Percentiles rank a stretch among this genome's conserved stretches.
These are phyloP conservation scores for Canavalia gladiata DNA, from an alignment of 306 rosid species.

Conservation along the genomic window DNA sequence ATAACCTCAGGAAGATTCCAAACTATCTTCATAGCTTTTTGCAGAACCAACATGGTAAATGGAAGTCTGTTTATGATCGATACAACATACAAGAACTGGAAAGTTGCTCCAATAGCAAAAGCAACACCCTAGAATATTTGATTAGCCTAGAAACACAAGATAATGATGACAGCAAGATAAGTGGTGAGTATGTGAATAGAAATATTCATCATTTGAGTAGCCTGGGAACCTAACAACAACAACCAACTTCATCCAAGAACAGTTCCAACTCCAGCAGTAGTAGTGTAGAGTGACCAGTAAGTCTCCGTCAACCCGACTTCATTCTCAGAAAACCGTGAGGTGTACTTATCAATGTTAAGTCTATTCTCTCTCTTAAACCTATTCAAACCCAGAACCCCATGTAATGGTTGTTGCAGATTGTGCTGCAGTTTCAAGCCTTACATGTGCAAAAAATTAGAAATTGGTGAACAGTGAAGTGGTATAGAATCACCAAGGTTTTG, in stretches of 20 bases:
- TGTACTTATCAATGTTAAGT: constrained; percentile 73
- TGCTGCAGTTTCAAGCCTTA: too few relatives aligned
- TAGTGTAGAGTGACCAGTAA: constrained; percentile 91
- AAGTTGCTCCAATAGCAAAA: constrained; percentile 79
- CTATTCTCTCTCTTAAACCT: constrained; percentile 77
- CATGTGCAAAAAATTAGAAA: too few relatives aligned
- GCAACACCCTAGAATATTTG: constrained; percentile 91
- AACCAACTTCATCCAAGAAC: constrained; percentile 90
- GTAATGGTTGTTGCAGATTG: too few relatives aligned
- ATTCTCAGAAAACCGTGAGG: constrained; percentile 55
- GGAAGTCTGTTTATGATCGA: constrained; percentile 94
- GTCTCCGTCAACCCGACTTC: constrained; percentile 73
- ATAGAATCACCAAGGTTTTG: too few relatives aligned
- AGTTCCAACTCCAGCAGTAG: constrained; percentile 92
- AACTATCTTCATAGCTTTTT: constrained; percentile 92
- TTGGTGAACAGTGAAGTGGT: too few relatives aligned
- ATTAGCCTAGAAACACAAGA: constrained; percentile 86
- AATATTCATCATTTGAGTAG: constrained; percentile 87
- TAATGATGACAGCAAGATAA: constrained; percentile 92
- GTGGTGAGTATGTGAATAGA: constrained; percentile 92
- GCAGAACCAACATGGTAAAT: constrained; percentile 91
- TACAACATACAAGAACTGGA: constrained; percentile 90
- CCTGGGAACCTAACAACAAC: constrained; percentile 78
- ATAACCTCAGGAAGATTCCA: constrained; percentile 86
- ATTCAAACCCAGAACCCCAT: constrained; percentile 71